These are phyloP conservation scores for Mycena albidolilacea DNA, from an alignment of 768 basidiomycete species.

Conservation along the genomic window DNA sequence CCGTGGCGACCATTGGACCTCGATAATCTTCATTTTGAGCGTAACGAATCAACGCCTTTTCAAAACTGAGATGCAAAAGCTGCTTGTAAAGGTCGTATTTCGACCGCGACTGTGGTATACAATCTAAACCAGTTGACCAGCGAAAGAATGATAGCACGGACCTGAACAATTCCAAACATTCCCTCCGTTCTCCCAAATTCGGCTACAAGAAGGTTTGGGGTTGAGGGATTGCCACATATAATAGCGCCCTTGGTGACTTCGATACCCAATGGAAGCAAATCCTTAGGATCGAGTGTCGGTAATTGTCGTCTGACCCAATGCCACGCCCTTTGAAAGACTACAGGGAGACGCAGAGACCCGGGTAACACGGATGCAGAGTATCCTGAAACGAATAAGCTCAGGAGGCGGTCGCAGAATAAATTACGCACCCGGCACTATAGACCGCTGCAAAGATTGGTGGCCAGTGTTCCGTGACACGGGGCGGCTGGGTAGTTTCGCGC, in stretches of 20 bases:
- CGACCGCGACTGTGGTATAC: slow-evolving; percentile 75
- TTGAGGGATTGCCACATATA: slow-evolving; percentile 88
- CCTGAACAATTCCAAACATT: slow-evolving; percentile 84
- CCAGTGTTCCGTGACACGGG: slow-evolving; percentile 56
- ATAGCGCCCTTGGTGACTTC: slow-evolving; percentile 86
- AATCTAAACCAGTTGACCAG: slow-evolving; percentile 19
- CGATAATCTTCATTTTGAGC: slow-evolving; percentile 85
- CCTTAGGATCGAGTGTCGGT: slow-evolving; percentile 83
- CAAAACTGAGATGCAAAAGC: slow-evolving; percentile 79
- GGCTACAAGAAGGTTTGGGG: slow-evolving; percentile 83
- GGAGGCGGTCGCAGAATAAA: background rate
- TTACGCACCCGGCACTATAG: slow-evolving; percentile 57
- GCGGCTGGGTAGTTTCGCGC: slow-evolving; percentile 54
- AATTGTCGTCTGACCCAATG: slow-evolving; percentile 72
- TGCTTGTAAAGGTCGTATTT: slow-evolving; percentile 89
- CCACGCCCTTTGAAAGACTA: slow-evolving; percentile 56
- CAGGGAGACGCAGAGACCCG: slow-evolving; percentile 52
- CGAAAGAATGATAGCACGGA: slow-evolving; percentile 52
- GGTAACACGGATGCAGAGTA: slow-evolving; percentile 50
- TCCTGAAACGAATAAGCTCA: slow-evolving; percentile 39
- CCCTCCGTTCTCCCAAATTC: slow-evolving; percentile 87
- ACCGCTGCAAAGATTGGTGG: slow-evolving; percentile 56
- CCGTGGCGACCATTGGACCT: slow-evolving; percentile 75
- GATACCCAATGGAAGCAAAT: slow-evolving; percentile 89
- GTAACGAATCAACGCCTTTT: slow-evolving; percentile 72